phyloP scores from a whole-genome alignment of 2,329 filamentous ascomycete species.

The Aspergillus sojae region DNA sequence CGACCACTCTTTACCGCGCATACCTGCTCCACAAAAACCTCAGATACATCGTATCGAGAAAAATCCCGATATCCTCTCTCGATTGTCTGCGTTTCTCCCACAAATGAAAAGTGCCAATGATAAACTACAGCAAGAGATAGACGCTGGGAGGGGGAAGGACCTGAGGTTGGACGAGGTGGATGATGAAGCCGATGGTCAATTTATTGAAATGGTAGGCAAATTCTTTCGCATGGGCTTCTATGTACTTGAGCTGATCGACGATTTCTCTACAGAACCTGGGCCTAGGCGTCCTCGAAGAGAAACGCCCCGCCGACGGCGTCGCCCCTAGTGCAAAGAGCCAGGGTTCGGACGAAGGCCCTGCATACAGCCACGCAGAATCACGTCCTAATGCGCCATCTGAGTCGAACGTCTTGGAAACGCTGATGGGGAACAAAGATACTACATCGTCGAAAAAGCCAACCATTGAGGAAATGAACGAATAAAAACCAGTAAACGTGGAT shows the following conservation, averaged over 20 bases:
- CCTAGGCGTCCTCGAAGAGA: constrained; percentile 49
- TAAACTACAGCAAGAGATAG: constrained; percentile 42
- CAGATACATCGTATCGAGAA: constrained; percentile 32
- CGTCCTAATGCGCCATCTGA: constrained; percentile 19
- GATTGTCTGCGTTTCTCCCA: constrained; percentile 45
- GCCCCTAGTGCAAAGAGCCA: constrained; percentile 22
- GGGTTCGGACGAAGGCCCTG: constrained; percentile 19
- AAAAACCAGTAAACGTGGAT: constrained; percentile 3
- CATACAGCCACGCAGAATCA: constrained; percentile 17
- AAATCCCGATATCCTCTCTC: constrained; percentile 35
- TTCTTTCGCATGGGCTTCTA: constrained; percentile 1
- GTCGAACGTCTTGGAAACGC: constrained; percentile 36
- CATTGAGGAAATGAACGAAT: constrained; percentile 41
- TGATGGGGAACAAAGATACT: constrained; percentile 39
- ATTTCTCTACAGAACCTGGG: constrained; percentile 42
- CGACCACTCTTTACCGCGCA: constrained; percentile 27
- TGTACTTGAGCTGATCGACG: background rate
- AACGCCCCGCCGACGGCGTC: constrained; percentile 23
- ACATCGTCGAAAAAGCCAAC: constrained; percentile 34
- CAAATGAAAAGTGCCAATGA: constrained; percentile 48
- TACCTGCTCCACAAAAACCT: constrained; percentile 37
- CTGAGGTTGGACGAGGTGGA: constrained; percentile 38
- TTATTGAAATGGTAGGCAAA: constrained; percentile 47
- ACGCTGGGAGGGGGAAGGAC: constrained; percentile 34
- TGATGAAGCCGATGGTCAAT: constrained; percentile 37